Percentiles rank a stretch among this genome's conserved stretches.
phyloP scores from a whole-genome alignment of 805 yeast genomes.

The Lipomyces sp. region DNA sequence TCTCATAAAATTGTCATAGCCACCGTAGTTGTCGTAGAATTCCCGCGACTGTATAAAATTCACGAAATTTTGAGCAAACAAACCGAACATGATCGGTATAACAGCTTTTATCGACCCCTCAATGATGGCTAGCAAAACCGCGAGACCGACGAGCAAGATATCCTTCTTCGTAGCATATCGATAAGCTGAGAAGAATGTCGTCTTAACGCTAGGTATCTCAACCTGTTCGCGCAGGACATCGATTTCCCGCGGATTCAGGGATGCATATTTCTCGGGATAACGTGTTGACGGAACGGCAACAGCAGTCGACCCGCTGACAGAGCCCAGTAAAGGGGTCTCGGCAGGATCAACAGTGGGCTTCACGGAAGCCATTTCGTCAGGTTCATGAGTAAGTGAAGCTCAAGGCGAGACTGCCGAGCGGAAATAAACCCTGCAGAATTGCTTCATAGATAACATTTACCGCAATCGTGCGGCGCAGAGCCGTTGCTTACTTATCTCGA shows the following conservation, averaged over 20 bases:
- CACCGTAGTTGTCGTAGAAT: conserved; percentile 33
- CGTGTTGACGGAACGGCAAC: conserved; percentile 12
- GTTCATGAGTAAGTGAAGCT: no score
- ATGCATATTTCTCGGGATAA: conserved; percentile 34
- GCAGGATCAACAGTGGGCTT: conserved; percentile 14
- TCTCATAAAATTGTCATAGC: conserved; percentile 24
- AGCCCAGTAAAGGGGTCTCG: conserved; percentile 20
- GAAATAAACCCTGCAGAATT: no score
- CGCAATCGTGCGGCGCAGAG: no score
- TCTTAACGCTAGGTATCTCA: conserved; percentile 31
- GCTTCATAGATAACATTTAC: no score
- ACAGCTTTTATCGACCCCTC: conserved; percentile 38
- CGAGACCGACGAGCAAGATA: conserved; percentile 14
- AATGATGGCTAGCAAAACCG: conserved; percentile 25
- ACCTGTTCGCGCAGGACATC: conserved; percentile 46
- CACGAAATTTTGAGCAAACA: conserved; percentile 47
- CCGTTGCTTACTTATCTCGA: no score
- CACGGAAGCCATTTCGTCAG: conserved; percentile 1
- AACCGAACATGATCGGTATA: conserved; percentile 50
- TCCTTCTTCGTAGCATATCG: conserved; percentile 43
- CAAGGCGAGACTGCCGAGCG: no score
- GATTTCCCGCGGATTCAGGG: conserved; percentile 44
- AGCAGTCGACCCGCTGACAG: background rate
- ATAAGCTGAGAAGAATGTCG: conserved; percentile 43
- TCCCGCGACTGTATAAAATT: conserved; percentile 39